Evolutionary conservation across 164 flowering plant genomes (phyloP).

Genomic region (Vitis rotundifolia): DNA sequence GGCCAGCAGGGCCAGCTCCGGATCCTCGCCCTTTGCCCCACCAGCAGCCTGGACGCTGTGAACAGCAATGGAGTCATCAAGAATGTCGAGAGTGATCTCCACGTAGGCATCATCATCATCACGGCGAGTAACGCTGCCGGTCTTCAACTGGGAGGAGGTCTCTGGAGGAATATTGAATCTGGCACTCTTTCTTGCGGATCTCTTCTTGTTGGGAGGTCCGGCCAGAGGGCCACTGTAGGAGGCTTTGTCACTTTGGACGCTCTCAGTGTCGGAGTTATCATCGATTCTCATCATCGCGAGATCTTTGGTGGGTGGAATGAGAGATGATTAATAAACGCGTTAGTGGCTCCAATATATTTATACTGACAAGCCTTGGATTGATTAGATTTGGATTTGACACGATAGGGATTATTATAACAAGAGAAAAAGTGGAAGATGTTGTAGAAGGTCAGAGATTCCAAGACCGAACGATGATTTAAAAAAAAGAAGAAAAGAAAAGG

Average conservation of each 20-base stretch:
- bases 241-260: slow-evolving; percentile 38
- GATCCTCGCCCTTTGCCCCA: slow-evolving; percentile 40
- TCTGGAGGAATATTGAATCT: slow-evolving; percentile 46
- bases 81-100: slow-evolving; percentile 68
- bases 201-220: slow-evolving; percentile 33
- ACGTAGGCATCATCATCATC: slow-evolving; percentile 42
- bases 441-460: too few relatives aligned
- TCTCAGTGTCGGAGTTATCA: slow-evolving; percentile 57
- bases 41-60: slow-evolving; percentile 62
- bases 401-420: too few relatives aligned
- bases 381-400: too few relatives aligned
- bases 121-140: slow-evolving; percentile 1
- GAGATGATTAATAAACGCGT: too few relatives aligned
- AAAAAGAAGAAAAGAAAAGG: too few relatives aligned
- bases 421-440: too few relatives aligned
- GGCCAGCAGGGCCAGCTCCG: slow-evolving; percentile 53
- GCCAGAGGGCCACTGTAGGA: slow-evolving; percentile 51
- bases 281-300: not conserved
- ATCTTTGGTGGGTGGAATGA: too few relatives aligned
- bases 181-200: slow-evolving; percentile 47
- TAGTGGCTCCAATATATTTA: too few relatives aligned
- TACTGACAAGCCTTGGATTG: too few relatives aligned
- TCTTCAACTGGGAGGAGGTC: slow-evolving; percentile 1
- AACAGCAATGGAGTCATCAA: slow-evolving; percentile 60
- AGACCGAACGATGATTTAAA: too few relatives aligned